Conservation (phyloP, 2,329 filamentous ascomycete genomes). For the Tricladium varicosporioides region DNA sequence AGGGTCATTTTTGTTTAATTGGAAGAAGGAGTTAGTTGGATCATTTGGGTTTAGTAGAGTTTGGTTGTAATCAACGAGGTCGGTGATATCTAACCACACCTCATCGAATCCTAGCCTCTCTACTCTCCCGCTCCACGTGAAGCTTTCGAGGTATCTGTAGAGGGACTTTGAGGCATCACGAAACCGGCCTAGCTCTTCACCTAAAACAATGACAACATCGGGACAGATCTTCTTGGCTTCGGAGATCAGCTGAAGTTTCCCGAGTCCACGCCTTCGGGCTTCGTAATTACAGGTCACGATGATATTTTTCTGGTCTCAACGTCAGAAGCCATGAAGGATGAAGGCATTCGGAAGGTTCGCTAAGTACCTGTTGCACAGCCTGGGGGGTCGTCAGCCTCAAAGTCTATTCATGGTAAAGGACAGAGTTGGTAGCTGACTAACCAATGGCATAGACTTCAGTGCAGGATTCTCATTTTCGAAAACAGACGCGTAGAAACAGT, state of each 20-base stretch:
- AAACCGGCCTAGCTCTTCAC: conserved; percentile 83
- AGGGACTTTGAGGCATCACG: conserved; percentile 81
- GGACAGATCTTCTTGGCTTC: conserved; percentile 81
- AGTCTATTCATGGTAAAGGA: background rate
- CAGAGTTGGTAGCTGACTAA: conserved; percentile 54
- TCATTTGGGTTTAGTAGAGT: conserved; percentile 66
- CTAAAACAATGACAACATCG: conserved; percentile 79
- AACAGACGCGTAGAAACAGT: conserved; percentile 90
- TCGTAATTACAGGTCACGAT: conserved; percentile 92
- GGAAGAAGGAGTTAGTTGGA: conserved; percentile 72
- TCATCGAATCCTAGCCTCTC: conserved; percentile 91
- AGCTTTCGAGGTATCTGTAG: conserved; percentile 68
- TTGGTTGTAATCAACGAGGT: conserved; percentile 81
- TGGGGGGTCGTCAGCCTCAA: conserved; percentile 11
- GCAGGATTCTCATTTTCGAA: conserved; percentile 78
- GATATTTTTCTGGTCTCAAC: conserved; percentile 23
- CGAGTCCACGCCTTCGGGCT: conserved; percentile 68
- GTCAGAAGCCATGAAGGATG: conserved; percentile 46
- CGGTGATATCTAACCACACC: conserved; percentile 71
- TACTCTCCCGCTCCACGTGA: conserved; percentile 74
- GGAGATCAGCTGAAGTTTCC: conserved; percentile 81
- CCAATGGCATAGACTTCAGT: conserved; percentile 71
- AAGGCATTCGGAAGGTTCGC: conserved; percentile 1
- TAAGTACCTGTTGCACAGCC: conserved; percentile 34
- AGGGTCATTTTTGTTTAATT: conserved; percentile 69